Percentiles rank a stretch among this genome's conserved stretches.
phyloP scores from a whole-genome alignment of 2,329 filamentous ascomycete species.

The Macrophomina tecta region DNA sequence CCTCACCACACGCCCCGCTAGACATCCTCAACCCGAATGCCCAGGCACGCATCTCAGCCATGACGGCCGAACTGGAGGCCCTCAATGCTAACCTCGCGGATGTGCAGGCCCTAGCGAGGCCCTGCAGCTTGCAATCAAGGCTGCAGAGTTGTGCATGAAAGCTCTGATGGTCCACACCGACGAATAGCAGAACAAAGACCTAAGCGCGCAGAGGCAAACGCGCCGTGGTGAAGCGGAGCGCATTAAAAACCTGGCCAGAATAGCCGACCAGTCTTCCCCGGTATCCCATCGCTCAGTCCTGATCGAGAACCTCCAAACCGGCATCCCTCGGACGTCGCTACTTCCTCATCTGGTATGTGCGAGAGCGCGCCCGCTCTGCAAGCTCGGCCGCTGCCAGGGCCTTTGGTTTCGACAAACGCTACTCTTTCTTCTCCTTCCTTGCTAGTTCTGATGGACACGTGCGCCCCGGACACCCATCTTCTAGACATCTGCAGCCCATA shows the following conservation, averaged over 20 bases:
- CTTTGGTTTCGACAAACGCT: too few relatives aligned
- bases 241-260: conserved; percentile 63
- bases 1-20: too few relatives aligned
- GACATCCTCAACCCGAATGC: conserved; percentile 5
- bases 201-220: conserved; percentile 72
- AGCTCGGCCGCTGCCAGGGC: too few relatives aligned
- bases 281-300: conserved; percentile 11
- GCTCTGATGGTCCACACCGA: conserved; percentile 68
- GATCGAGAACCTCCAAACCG: background rate
- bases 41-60: conserved; percentile 1
- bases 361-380: too few relatives aligned
- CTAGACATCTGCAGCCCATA: conserved; percentile 2
- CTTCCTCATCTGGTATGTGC: too few relatives aligned
- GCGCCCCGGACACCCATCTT: background rate
- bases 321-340: background rate
- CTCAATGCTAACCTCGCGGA: conserved; percentile 53
- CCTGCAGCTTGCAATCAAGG: conserved; percentile 75
- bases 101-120: conserved; percentile 65
- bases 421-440: background rate
- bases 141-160: conserved; percentile 81
- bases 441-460: too few relatives aligned
- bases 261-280: conserved; percentile 34
- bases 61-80: conserved; percentile 31
- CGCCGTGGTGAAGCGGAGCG: conserved; percentile 75
- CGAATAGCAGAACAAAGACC: conserved; percentile 67